Conservation (phyloP, 179 eudicot genomes). For the Beta lomatogona region DNA sequence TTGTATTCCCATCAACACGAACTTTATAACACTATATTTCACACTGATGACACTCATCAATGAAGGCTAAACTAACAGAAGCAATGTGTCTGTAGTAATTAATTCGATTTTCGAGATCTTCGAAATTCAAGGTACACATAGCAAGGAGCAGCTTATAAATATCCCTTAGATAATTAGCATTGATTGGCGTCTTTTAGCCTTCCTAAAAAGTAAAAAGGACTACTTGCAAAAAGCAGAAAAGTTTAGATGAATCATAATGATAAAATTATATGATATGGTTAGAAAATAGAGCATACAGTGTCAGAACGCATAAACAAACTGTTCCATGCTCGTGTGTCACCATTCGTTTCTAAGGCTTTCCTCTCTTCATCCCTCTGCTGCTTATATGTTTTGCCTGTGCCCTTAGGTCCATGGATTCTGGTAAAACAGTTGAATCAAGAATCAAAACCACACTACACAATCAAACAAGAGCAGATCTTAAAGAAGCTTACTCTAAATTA, state of each 20-base stretch:
- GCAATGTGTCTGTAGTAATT: not conserved
- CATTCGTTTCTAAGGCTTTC: conserved; percentile 82
- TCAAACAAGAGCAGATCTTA: conserved; percentile 18
- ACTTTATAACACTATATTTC: not conserved
- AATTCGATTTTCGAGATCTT: not conserved
- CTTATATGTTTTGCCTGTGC: conserved; percentile 64
- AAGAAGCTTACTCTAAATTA: conserved; percentile 60
- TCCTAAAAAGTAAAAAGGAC: not conserved
- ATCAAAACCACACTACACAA: not conserved
- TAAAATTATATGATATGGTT: not conserved
- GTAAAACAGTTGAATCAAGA: not conserved
- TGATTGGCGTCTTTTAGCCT: not conserved
- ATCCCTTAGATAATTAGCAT: not conserved
- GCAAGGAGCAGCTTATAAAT: not conserved
- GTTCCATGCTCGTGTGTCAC: conserved; percentile 87
- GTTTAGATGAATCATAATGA: not conserved
- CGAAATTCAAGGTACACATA: not conserved
- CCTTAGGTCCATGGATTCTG: conserved; percentile 40
- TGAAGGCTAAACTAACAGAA: not conserved
- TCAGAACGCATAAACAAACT: conserved; percentile 91
- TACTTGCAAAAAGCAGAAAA: not conserved
- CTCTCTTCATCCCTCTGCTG: conserved; percentile 64
- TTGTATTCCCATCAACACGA: no score
- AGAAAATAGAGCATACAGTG: conserved; percentile 56
- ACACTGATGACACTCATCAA: not conserved